Conservation (phyloP, 768 basidiomycete species). For the Kondoa subrosea region DNA sequence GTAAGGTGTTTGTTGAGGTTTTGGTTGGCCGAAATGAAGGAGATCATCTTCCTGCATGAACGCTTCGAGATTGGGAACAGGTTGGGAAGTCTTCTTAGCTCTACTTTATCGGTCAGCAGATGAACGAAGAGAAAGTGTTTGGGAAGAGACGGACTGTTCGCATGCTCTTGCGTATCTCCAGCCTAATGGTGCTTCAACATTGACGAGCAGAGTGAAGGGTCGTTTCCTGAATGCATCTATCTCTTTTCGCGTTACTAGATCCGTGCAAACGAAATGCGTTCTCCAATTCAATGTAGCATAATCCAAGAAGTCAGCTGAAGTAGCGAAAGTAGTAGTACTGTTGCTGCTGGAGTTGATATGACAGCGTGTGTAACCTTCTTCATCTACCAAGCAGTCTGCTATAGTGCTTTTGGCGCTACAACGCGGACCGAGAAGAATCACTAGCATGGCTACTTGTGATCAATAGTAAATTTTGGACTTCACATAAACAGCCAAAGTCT, state of each 20-base stretch:
- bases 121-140: neutral
- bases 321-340: constrained; percentile 35
- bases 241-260: constrained; percentile 42
- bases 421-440: constrained; percentile 35
- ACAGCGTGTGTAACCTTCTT: constrained; percentile 31
- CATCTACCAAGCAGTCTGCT: constrained; percentile 29
- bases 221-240: constrained; percentile 59
- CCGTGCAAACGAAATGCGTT: constrained; percentile 60
- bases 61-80: constrained; percentile 39
- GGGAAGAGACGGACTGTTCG: neutral
- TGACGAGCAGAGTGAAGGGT: constrained; percentile 76
- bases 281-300: constrained; percentile 70
- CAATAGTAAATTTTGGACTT: neutral
- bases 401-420: constrained; percentile 34
- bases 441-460: neutral
- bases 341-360: constrained; percentile 14
- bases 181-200: constrained; percentile 63
- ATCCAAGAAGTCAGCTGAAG: constrained; percentile 45
- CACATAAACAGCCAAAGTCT: neutral
- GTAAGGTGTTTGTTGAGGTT: constrained; percentile 10
- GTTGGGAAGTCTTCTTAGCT: neutral
- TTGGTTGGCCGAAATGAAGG: constrained; percentile 42
- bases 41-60: constrained; percentile 61
- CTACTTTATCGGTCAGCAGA: neutral
- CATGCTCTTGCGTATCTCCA: constrained; percentile 44